A percentile compares a stretch with the other conserved stretches of the same genome.
phyloP scores from a whole-genome alignment of 176 grass and related monocot genomes.

The Microstegium vimineum region DNA sequence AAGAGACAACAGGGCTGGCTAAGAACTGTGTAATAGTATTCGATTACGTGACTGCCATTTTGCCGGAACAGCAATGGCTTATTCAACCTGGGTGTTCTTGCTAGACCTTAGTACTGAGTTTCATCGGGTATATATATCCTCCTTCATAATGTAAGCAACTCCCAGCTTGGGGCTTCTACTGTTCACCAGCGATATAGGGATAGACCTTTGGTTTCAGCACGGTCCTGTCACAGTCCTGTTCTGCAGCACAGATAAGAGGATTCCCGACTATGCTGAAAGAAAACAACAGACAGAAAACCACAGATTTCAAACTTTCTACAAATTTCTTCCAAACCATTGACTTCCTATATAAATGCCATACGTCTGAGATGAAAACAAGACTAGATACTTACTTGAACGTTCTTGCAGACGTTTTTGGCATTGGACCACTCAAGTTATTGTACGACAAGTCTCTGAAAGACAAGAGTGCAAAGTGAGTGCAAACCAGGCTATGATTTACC shows the following conservation, averaged over 20 bases:
- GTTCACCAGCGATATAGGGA: slow-evolving; percentile 23
- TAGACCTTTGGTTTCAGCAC: slow-evolving; percentile 38
- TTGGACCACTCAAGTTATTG: slow-evolving; percentile 67
- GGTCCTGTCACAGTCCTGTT: slow-evolving; percentile 50
- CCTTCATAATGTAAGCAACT: slow-evolving; percentile 28
- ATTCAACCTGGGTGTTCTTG: neutral
- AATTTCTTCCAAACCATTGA: neutral
- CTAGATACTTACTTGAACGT: slow-evolving; percentile 62
- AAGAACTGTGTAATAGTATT: neutral
- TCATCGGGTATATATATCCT: neutral
- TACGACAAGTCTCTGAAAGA: slow-evolving; percentile 66
- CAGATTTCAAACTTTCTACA: neutral
- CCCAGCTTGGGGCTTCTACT: slow-evolving; percentile 41
- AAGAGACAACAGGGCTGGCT: neutral
- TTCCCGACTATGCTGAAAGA: slow-evolving; percentile 73
- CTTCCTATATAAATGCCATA: neutral
- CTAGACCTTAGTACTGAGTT: neutral
- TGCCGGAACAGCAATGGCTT: neutral
- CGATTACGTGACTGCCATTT: neutral
- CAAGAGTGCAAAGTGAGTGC: neutral
- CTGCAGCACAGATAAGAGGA: slow-evolving; percentile 56
- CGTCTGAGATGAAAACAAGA: neutral
- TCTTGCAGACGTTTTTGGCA: slow-evolving; percentile 49
- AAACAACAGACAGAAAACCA: neutral
- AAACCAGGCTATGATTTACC: neutral